phyloP scores from a whole-genome alignment of 2,329 filamentous ascomycete genomes.

The Paraphoma chrysanthemicola region DNA sequence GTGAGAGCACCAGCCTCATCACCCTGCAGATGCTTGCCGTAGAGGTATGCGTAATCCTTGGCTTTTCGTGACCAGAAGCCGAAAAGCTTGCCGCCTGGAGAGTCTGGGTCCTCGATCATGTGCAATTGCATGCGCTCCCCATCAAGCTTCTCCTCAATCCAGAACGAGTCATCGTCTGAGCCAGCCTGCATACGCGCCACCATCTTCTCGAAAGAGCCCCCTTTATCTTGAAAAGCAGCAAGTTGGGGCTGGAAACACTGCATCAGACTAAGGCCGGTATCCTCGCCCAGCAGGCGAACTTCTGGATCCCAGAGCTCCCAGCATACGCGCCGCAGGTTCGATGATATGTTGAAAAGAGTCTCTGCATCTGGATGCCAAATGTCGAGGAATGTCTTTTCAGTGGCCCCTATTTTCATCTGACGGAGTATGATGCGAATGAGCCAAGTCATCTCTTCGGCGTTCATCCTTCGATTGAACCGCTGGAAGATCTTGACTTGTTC shows the following conservation, averaged over 20 bases:
- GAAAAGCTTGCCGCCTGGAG: constrained; percentile 76
- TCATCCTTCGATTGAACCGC: constrained; percentile 89
- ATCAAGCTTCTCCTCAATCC: constrained; percentile 98
- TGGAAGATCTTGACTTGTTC: constrained; percentile 82
- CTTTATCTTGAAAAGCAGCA: constrained; percentile 85
- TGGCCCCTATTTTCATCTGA: constrained; percentile 77
- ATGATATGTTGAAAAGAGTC: constrained; percentile 81
- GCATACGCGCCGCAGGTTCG: constrained; percentile 86
- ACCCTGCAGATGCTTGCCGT: constrained; percentile 79
- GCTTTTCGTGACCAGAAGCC: constrained; percentile 94
- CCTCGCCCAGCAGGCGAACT: constrained; percentile 75
- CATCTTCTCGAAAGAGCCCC: constrained; percentile 75
- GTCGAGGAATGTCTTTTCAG: constrained; percentile 86
- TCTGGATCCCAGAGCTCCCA: constrained; percentile 86
- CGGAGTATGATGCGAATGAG: constrained; percentile 90
- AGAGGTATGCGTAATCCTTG: constrained; percentile 95
- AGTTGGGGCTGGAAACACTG: constrained; percentile 96
- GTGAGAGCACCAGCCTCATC: constrained; percentile 76
- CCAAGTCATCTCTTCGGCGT: constrained; percentile 92
- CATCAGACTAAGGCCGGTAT: constrained; percentile 81
- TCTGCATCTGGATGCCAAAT: constrained; percentile 63
- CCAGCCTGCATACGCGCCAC: constrained; percentile 71
- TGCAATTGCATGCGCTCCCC: constrained; percentile 98
- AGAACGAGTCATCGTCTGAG: constrained; percentile 78
- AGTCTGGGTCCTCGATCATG: constrained; percentile 74